Conservation (phyloP, 371 early-diverging fungal species). For the Apophysomyces elegans region DNA sequence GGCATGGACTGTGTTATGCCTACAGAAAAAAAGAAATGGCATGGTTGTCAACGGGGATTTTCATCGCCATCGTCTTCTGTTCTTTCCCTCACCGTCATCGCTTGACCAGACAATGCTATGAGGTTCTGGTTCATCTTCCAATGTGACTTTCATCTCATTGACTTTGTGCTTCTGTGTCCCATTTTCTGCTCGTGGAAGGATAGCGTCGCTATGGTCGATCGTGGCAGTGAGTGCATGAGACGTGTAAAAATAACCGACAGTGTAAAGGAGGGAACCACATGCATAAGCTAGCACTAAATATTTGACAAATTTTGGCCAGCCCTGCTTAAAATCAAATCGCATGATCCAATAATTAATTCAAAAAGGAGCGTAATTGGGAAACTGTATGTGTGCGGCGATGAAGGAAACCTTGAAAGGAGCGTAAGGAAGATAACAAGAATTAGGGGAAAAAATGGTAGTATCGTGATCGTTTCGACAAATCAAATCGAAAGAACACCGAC, state of each 20-base stretch:
- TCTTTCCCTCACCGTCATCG: conserved; percentile 13
- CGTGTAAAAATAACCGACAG: conserved; percentile 22
- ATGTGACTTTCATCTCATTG: conserved; percentile 6
- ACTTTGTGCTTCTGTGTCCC: not conserved
- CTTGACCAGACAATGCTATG: conserved; percentile 26
- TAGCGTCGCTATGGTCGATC: conserved; percentile 9
- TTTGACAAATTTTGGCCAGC: conserved; percentile 20
- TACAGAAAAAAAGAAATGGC: conserved; percentile 1
- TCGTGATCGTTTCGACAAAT: no score
- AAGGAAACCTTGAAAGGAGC: no score
- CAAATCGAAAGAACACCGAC: no score
- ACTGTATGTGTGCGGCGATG: not conserved
- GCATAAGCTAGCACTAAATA: conserved; percentile 24
- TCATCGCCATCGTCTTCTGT: not conserved
- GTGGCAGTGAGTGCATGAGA: conserved; percentile 10
- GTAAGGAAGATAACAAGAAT: no score
- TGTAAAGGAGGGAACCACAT: conserved; percentile 25
- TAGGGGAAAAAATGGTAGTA: no score
- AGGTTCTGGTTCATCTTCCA: conserved; percentile 13
- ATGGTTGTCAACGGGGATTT: no score
- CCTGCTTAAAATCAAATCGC: conserved; percentile 22
- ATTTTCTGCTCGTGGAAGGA: conserved; percentile 20
- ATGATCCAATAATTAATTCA: not conserved
- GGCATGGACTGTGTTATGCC: conserved; percentile 22
- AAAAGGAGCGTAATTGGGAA: conserved; percentile 1